Conservation (phyloP, 441 rosid species). For the Manihot esculenta region DNA sequence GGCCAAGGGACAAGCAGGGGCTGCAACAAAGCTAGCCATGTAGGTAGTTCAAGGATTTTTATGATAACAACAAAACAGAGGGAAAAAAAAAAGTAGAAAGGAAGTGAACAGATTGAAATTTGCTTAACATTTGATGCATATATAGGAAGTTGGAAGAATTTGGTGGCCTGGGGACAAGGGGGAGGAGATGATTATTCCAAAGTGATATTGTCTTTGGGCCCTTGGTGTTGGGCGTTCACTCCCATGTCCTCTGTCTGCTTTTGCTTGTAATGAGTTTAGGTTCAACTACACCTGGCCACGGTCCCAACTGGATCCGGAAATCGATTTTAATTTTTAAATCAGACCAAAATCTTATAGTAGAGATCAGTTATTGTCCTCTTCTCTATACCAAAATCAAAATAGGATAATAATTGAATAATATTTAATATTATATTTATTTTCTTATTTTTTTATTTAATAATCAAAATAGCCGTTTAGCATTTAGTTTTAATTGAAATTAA, state of each 20-base stretch:
- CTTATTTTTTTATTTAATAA: too few relatives aligned
- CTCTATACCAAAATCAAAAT: too few relatives aligned
- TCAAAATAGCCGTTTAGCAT: too few relatives aligned
- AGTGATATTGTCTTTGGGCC: conserved; percentile 25
- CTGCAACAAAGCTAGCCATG: conserved; percentile 44
- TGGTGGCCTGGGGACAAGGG: conserved; percentile 4
- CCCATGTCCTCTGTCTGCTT: conserved; percentile 26
- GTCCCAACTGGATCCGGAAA: too few relatives aligned
- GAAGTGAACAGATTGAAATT: background rate
- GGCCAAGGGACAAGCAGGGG: conserved; percentile 28
- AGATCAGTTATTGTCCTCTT: too few relatives aligned
- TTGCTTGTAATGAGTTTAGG: conserved; percentile 18
- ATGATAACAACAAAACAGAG: background rate
- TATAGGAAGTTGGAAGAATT: conserved; percentile 14
- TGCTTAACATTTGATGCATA: background rate
- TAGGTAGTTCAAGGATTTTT: background rate
- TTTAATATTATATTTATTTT: too few relatives aligned
- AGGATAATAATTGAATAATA: too few relatives aligned
- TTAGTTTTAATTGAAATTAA: too few relatives aligned
- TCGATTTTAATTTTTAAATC: too few relatives aligned
- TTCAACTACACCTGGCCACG: too few relatives aligned
- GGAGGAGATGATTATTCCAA: conserved; percentile 34
- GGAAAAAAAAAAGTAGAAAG: background rate
- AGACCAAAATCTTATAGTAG: too few relatives aligned
- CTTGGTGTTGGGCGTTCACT: conserved; percentile 30